Percentiles rank a stretch among this genome's conserved stretches.
Conservation (phyloP, 1,139 yeast species). For the Magnusiomyces suaveolens region DNA sequence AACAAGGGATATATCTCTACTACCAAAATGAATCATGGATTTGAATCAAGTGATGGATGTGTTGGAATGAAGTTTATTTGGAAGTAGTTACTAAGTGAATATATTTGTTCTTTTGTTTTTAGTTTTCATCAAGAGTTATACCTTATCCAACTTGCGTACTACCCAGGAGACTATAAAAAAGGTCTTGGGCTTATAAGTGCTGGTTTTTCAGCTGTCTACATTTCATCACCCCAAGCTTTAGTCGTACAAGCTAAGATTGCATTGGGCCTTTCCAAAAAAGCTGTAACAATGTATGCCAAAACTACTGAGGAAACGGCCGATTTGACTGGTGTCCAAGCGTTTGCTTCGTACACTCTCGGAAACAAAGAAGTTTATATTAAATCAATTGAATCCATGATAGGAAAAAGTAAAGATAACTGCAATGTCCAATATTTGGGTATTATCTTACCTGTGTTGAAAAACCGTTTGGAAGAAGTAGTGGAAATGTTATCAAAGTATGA, state of each 20-base stretch:
- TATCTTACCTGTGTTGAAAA: slow-evolving; percentile 15
- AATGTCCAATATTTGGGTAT: not conserved
- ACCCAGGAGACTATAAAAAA: slow-evolving; percentile 33
- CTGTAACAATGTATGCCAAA: slow-evolving; percentile 16
- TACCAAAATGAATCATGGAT: too few species aligned
- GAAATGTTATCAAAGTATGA: slow-evolving; percentile 25
- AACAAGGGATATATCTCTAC: too few species aligned
- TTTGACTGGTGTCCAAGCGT: slow-evolving; percentile 18
- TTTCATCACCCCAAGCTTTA: slow-evolving; percentile 27
- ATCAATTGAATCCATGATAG: slow-evolving; percentile 19
- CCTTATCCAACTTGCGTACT: slow-evolving; percentile 34
- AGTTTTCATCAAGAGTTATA: slow-evolving; percentile 24
- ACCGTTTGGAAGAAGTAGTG: slow-evolving; percentile 30
- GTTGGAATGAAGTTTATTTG: too few species aligned
- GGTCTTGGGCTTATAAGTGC: slow-evolving; percentile 27
- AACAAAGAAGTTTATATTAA: slow-evolving; percentile 19
- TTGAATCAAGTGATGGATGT: too few species aligned
- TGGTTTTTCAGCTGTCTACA: slow-evolving; percentile 20
- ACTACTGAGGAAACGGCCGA: slow-evolving; percentile 17
- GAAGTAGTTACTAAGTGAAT: too few species aligned
- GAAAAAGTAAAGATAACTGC: slow-evolving; percentile 1
- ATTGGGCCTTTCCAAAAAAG: slow-evolving; percentile 29
- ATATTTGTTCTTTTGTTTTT: too few species aligned
- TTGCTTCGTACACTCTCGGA: slow-evolving; percentile 18
- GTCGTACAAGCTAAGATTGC: slow-evolving; percentile 32